These are phyloP conservation scores for Nitzschia putrida DNA, from an alignment of 108 stramenopile species.

Conservation along the genomic window DNA sequence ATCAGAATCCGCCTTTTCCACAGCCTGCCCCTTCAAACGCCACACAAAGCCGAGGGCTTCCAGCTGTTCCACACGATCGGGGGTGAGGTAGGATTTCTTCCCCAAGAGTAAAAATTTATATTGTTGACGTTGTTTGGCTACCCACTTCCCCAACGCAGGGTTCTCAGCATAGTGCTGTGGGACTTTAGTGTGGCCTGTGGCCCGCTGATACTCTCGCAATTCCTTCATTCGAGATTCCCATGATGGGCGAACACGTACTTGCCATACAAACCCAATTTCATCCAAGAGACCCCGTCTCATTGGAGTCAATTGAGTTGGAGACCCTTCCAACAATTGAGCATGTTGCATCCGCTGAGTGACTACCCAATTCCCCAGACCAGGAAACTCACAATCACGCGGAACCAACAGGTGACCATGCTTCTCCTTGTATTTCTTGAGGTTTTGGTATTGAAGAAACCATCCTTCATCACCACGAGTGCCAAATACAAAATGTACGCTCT, in stretches of 20 bases:
- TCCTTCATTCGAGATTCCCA: constrained; percentile 74
- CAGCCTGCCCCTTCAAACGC: constrained; percentile 46
- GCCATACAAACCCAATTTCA: constrained; percentile 71
- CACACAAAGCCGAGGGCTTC: constrained; percentile 65
- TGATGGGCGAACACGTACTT: constrained; percentile 63
- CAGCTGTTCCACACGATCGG: constrained; percentile 69
- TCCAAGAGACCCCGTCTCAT: constrained; percentile 64
- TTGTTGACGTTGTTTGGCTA: constrained; percentile 77
- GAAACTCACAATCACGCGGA: constrained; percentile 52
- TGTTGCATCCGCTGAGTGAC: constrained; percentile 5
- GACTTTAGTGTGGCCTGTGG: constrained; percentile 44
- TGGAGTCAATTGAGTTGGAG: constrained; percentile 53
- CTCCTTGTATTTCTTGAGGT: constrained; percentile 49
- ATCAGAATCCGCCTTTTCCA: not conserved
- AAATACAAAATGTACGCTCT: constrained; percentile 25
- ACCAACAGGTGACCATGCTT: constrained; percentile 67
- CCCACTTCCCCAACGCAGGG: constrained; percentile 75
- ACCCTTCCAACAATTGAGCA: constrained; percentile 27
- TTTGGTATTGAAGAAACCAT: constrained; percentile 58
- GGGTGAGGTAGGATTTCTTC: constrained; percentile 73
- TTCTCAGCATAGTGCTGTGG: constrained; percentile 67
- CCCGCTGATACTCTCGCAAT: constrained; percentile 61
- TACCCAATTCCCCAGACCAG: constrained; percentile 65
- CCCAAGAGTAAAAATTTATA: constrained; percentile 58
- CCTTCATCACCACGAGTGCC: constrained; percentile 34